Evolutionary conservation across 306 rosid genomes (phyloP).

Genomic region (Begonia peltatifolia): DNA sequence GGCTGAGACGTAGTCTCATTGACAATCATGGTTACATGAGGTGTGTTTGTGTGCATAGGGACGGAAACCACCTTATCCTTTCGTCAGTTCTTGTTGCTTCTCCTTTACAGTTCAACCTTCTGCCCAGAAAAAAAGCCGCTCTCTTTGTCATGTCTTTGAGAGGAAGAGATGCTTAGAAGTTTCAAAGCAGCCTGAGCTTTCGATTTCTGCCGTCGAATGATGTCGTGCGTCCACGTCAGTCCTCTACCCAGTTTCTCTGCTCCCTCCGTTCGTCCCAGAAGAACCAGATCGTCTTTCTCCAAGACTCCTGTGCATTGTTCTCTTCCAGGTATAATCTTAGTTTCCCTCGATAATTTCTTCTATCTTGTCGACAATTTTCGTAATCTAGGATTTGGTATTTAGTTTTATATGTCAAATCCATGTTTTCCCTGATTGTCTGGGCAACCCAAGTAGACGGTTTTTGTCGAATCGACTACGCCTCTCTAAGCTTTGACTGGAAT

Average conservation of each 20-base stretch:
- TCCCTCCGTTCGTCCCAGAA: slow-evolving; percentile 18
- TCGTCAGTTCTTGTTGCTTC: background rate
- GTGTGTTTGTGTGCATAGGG: background rate
- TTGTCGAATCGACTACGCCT: no score
- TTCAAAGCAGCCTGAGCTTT: slow-evolving; percentile 2
- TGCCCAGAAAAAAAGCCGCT: background rate
- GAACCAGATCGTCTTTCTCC: slow-evolving; percentile 19
- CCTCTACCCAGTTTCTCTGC: slow-evolving; percentile 29
- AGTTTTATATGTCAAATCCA: no score
- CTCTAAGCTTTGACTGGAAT: no score
- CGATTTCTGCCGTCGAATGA: slow-evolving; percentile 9
- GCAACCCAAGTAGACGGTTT: no score
- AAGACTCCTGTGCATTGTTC: slow-evolving; percentile 37
- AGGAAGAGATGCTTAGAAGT: slow-evolving; percentile 4
- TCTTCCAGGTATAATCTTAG: slow-evolving; percentile 36
- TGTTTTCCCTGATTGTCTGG: no score
- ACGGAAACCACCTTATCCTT: background rate
- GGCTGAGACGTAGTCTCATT: background rate
- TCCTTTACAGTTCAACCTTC: background rate
- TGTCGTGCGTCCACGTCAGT: slow-evolving; percentile 35
- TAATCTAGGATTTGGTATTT: no score
- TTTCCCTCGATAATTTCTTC: background rate
- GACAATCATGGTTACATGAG: background rate
- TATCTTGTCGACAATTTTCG: no score
- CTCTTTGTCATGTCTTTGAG: background rate